Evolutionary conservation across 2,329 filamentous ascomycete genomes (phyloP), one percentile per base, ranked within the genome.

Genomic region (Aspergillus unguis): DNA sequence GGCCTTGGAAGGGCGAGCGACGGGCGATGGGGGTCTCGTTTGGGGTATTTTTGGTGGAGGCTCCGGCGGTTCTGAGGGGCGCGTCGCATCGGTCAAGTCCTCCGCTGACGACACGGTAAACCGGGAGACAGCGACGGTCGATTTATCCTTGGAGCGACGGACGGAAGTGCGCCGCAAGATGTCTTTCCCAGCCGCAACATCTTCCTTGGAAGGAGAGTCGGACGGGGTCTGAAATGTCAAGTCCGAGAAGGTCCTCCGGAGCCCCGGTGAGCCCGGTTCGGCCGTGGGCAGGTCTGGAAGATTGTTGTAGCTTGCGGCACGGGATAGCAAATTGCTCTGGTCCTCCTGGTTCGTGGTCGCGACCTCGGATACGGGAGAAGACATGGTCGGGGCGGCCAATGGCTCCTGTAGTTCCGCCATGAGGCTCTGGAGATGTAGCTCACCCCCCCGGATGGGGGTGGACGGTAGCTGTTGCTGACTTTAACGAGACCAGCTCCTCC

Each of bases 261-360:
- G 68, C 41, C 66, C 65, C 45, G 73, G 62, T 4, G 68, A 59
- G 36, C 50, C 58, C 32, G 68, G 58, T 36, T 67, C 71, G 28
- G 67, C 61, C 28, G 71, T 56, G 17, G 54, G n/a, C 31, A 75
- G 64, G 28, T 63, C 68, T 3, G 78, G 75, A n/a, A 84, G 65
- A 58, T 79, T 76, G 43, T 78, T 81, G 66, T 81, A 84, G 61
- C 82, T 85, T 31, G 82, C 82, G 44, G 82, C 77, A 52, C 81
- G 76, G 28, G 77, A 76, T 29, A 84, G 58, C 36, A 64, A 58
- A 44, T 61, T 48, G 45, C 55, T 54, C 44, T 61, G 61, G 40
- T 65, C 67, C 56, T 65, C 63, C 41, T 54, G 59, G 27, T 52
- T 53, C 51, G 66, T 61, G 38, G 49, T 58, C 44, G 56, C 54